Evolutionary conservation across 2,329 filamentous ascomycete genomes (phyloP).

Genomic region (Colletotrichum cuscutae): DNA sequence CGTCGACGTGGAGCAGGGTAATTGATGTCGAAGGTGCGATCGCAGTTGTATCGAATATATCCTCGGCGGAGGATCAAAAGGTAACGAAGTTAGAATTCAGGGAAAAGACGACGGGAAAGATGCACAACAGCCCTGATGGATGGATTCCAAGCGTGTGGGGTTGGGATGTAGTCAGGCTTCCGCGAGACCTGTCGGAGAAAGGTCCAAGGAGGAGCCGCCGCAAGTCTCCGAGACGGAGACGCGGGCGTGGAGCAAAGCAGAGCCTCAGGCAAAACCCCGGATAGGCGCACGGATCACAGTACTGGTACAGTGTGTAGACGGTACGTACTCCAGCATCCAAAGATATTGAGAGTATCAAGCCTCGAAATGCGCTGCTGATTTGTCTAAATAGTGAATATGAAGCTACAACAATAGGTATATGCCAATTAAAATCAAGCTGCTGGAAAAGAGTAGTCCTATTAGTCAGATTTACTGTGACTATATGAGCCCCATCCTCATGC

Average conservation of each 20-base stretch:
- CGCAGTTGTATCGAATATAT: not conserved
- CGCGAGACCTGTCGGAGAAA: slow-evolving; percentile 9
- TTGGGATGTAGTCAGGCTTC: slow-evolving; percentile 35
- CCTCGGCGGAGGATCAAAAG: not conserved
- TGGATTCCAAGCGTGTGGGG: slow-evolving; percentile 31
- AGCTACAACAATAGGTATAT: no score
- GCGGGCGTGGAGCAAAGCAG: slow-evolving; percentile 21
- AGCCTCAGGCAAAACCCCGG: slow-evolving; percentile 35
- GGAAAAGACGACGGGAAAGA: not conserved
- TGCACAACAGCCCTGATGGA: slow-evolving; percentile 26
- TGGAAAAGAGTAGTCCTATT: no score
- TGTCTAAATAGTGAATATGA: no score
- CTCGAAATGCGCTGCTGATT: no score
- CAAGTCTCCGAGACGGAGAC: slow-evolving; percentile 28
- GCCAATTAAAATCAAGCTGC: no score
- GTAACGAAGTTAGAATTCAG: not conserved
- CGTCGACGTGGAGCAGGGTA: slow-evolving; percentile 28
- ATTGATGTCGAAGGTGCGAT: not conserved
- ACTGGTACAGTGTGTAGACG: not conserved
- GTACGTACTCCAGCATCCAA: not conserved
- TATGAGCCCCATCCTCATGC: no score
- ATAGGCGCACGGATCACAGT: not conserved
- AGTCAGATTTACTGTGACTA: no score
- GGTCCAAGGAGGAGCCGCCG: slow-evolving; percentile 31
- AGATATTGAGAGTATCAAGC: not conserved